These are phyloP conservation scores for Arthromyces matolae DNA, from an alignment of 768 basidiomycete species.

Conservation along the genomic window DNA sequence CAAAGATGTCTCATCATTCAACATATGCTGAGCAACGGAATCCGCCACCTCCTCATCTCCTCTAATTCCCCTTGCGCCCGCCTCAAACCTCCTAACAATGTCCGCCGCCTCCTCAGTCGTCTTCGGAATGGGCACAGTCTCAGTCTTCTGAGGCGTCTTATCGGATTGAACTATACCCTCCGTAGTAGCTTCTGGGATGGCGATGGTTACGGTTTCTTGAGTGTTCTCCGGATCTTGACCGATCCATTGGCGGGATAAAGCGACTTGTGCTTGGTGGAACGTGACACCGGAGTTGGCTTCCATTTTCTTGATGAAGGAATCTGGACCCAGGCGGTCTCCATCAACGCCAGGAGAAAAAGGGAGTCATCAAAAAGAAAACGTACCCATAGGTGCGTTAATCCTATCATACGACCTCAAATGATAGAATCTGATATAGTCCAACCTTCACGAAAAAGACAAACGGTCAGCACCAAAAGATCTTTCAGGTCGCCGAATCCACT, in stretches of 20 bases:
- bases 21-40: constrained; percentile 77
- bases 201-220: constrained; percentile 56
- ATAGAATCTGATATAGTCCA: constrained; percentile 87
- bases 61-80: constrained; percentile 51
- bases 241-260: constrained; percentile 75
- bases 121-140: constrained; percentile 65
- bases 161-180: constrained; percentile 50
- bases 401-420: constrained; percentile 90
- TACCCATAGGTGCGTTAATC: constrained; percentile 73
- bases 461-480: neutral
- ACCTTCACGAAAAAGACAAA: constrained; percentile 32
- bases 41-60: constrained; percentile 66
- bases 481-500: constrained; percentile 27
- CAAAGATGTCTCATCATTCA: constrained; percentile 59
- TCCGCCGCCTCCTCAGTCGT: constrained; percentile 52
- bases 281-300: constrained; percentile 72
- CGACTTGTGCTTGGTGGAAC: constrained; percentile 85
- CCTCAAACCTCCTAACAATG: constrained; percentile 53
- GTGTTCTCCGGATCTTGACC: constrained; percentile 40
- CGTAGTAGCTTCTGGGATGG: constrained; percentile 46
- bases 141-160: constrained; percentile 47
- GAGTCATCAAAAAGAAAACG: constrained; percentile 16
- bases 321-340: neutral
- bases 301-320: constrained; percentile 58
- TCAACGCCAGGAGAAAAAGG: neutral